Evolutionary conservation across 129 eudicot genomes (phyloP), one percentile per base, ranked within the genome.

Genomic region (Centrapalus pauciflorus): DNA sequence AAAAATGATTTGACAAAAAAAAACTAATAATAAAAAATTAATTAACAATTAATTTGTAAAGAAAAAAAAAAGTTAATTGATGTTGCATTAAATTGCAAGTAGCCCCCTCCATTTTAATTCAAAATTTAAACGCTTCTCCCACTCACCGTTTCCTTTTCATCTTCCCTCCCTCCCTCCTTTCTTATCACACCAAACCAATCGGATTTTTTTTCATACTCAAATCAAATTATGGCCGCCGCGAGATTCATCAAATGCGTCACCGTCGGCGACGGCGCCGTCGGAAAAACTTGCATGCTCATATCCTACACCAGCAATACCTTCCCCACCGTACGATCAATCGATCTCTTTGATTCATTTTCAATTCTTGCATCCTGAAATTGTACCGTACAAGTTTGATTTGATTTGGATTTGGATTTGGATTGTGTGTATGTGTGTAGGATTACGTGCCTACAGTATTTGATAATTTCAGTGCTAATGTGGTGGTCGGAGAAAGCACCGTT

Each of bases 381-480:
- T 12, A 11, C 21, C 24, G 21, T 52, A 51, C 49, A 52, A 46
- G 20, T 4, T 48, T 48, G 6, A 40, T 35, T 21, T 29, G 55
- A 41, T 16, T 29, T 69, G 35, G 26, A 16, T 52, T 58, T n/a
- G n/a, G n/a, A n/a, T n/a, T n/a, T n/a, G n/a, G n/a, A n/a, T n/a
- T 64, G 1, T 20, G 19, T 37, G n/a, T 73, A 35, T 51, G 27
- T 59, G 19, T 55, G 72, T 38, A 90, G 97, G 97, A 90, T 73
- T 90, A 90, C 69, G 97, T 90, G 24, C 97, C 97, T 20, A 90
- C 97, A 0, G 97, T 90, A 10, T 90, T 90, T 21, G 94, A 87
- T 74, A 87, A 87, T 74, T 87, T 87, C 64, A 87, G 95, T 79
- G 95, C 95, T 0, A 87, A 90, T 73, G 95, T 89, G 51, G 95